Percentiles rank a stretch among this genome's conserved stretches.
phyloP scores from a whole-genome alignment of 179 eudicot genomes.

The Pouteria campechiana region DNA sequence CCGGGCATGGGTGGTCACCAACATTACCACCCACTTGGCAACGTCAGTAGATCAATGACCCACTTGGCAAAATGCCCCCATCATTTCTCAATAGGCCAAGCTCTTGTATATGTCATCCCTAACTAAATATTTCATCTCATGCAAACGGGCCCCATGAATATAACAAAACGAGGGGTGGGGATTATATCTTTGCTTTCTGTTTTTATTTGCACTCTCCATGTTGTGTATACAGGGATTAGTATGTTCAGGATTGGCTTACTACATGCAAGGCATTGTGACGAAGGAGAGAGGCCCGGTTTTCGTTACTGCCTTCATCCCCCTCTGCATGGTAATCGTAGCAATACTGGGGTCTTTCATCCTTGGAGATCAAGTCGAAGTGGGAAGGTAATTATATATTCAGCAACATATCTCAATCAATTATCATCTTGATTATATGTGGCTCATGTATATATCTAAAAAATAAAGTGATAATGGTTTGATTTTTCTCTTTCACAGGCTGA shows the following conservation, averaged over 20 bases:
- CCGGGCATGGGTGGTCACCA: too few relatives aligned
- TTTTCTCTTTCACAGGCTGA: conserved; percentile 15
- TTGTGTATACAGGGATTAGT: conserved; percentile 58
- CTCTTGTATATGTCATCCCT: conserved; percentile 1
- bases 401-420: neutral
- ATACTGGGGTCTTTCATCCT: conserved; percentile 43
- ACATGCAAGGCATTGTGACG: conserved; percentile 48
- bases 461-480: neutral
- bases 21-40: too few relatives aligned
- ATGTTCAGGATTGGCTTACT: conserved; percentile 55
- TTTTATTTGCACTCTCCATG: too few relatives aligned
- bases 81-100: too few relatives aligned
- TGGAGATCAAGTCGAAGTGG: conserved; percentile 44
- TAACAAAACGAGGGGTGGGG: too few relatives aligned
- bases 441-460: neutral
- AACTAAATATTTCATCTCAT: too few relatives aligned
- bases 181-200: too few relatives aligned
- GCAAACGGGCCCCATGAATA: too few relatives aligned
- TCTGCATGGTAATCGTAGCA: conserved; percentile 68
- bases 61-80: too few relatives aligned
- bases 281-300: conserved; percentile 78
- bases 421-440: neutral
- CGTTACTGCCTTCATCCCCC: conserved; percentile 65
- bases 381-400: conserved; percentile 26
- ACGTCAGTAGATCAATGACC: too few relatives aligned